These are phyloP conservation scores for Macroventuria anomochaeta DNA, from an alignment of 2,329 filamentous ascomycete genomes.

Conservation along the genomic window DNA sequence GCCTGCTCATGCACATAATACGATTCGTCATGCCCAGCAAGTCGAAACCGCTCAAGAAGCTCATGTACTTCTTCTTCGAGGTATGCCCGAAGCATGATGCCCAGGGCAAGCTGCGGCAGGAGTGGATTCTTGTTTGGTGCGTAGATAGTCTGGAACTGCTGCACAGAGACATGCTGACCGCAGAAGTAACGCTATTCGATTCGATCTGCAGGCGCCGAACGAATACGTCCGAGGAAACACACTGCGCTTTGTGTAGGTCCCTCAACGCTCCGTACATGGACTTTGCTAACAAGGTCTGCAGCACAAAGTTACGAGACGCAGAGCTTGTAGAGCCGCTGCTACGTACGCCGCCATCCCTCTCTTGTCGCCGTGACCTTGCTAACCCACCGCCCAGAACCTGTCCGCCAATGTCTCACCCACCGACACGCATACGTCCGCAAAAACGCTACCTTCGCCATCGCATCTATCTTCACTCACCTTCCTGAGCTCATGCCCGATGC, in stretches of 20 bases:
- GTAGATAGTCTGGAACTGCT: slow-evolving; percentile 28
- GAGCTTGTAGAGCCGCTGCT: slow-evolving; percentile 96
- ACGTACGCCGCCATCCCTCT: slow-evolving; percentile 49
- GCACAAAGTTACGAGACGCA: slow-evolving; percentile 89
- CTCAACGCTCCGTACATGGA: background rate
- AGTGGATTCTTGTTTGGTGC: slow-evolving; percentile 99
- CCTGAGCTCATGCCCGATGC: slow-evolving; percentile 94
- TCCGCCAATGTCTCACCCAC: slow-evolving; percentile 90
- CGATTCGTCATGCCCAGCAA: slow-evolving; percentile 99
- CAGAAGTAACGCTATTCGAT: slow-evolving; percentile 90
- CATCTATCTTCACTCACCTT: slow-evolving; percentile 90
- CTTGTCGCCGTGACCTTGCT: slow-evolving; percentile 6
- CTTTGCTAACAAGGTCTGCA: slow-evolving; percentile 28
- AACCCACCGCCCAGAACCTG: slow-evolving; percentile 63
- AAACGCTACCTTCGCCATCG: slow-evolving; percentile 93
- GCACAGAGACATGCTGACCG: slow-evolving; percentile 29
- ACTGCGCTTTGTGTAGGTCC: slow-evolving; percentile 77
- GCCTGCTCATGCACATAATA: slow-evolving; percentile 98
- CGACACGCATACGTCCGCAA: slow-evolving; percentile 97
- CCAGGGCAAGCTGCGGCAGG: slow-evolving; percentile 94
- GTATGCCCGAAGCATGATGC: slow-evolving; percentile 96
- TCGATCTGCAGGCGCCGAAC: slow-evolving; percentile 96
- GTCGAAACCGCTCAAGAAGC: slow-evolving; percentile 94
- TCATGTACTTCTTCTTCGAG: slow-evolving; percentile 99
- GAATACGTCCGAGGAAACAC: slow-evolving; percentile 98